Conservation (phyloP, 73 alveolate species). For the Paramecium sonneborni region DNA sequence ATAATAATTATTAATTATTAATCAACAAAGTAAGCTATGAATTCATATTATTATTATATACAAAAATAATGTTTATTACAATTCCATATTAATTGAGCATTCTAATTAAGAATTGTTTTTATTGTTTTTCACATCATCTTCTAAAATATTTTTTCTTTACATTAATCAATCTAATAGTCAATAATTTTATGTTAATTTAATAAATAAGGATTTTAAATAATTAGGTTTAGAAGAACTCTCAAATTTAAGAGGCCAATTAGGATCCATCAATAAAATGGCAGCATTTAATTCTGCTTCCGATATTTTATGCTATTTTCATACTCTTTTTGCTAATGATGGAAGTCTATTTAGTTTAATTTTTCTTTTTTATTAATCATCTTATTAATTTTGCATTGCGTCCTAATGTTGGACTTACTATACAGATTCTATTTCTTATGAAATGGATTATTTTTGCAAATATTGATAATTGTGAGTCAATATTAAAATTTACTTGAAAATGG, state of each 20-base stretch:
- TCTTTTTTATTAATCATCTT: not conserved
- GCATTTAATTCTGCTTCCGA: not conserved
- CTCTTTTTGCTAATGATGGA: not conserved
- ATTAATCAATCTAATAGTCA: not conserved
- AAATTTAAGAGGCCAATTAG: constrained; percentile 43
- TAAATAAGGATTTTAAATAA: not conserved
- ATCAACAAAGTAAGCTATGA: not conserved
- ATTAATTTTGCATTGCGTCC: constrained; percentile 35
- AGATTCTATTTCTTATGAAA: not conserved
- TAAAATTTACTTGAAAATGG: not conserved
- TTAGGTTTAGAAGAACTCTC: not conserved
- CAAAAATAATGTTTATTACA: not conserved
- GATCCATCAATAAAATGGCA: not conserved
- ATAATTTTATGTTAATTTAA: not conserved
- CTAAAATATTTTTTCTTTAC: not conserved
- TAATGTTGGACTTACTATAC: not conserved
- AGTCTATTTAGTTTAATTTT: not conserved
- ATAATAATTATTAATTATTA: not conserved
- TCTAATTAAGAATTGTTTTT: too few species aligned
- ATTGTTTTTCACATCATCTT: not conserved
- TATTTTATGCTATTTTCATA: not conserved
- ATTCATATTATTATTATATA: not conserved
- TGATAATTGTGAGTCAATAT: not conserved
- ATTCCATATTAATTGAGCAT: not conserved
- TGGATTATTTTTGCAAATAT: constrained; percentile 5